Conservation (phyloP, 2,329 filamentous ascomycete species). For the Monosporascus cannonballus region DNA sequence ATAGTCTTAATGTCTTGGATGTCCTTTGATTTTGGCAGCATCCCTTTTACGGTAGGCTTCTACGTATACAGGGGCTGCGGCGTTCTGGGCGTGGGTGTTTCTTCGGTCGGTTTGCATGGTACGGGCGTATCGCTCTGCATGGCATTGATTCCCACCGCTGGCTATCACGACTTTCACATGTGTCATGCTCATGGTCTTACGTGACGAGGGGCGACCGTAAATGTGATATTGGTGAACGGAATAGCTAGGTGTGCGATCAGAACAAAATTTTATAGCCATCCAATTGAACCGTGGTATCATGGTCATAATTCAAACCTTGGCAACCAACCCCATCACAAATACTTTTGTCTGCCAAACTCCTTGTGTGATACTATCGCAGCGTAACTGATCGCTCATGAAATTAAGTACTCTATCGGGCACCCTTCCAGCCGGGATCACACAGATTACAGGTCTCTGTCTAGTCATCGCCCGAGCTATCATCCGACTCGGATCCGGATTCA, state of each 20-base stretch:
- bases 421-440: no score
- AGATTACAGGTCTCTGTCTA: background rate
- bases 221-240: no score
- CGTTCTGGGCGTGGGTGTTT: background rate
- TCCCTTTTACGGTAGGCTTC: background rate
- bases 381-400: background rate
- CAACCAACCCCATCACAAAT: no score
- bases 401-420: background rate
- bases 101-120: background rate
- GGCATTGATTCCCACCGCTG: background rate
- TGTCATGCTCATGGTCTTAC: background rate
- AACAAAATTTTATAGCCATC: background rate
- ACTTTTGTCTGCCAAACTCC: no score
- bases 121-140: background rate
- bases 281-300: background rate
- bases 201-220: background rate
- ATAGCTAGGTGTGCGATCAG: no score
- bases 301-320: no score
- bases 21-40: no score
- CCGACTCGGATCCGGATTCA: conserved; percentile 30
- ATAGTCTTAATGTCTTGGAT: no score
- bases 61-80: background rate
- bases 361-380: background rate
- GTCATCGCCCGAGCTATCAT: conserved; percentile 26
- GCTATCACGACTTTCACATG: background rate